These are phyloP conservation scores for Mycena venus DNA, from an alignment of 768 basidiomycete species.

Conservation along the genomic window DNA sequence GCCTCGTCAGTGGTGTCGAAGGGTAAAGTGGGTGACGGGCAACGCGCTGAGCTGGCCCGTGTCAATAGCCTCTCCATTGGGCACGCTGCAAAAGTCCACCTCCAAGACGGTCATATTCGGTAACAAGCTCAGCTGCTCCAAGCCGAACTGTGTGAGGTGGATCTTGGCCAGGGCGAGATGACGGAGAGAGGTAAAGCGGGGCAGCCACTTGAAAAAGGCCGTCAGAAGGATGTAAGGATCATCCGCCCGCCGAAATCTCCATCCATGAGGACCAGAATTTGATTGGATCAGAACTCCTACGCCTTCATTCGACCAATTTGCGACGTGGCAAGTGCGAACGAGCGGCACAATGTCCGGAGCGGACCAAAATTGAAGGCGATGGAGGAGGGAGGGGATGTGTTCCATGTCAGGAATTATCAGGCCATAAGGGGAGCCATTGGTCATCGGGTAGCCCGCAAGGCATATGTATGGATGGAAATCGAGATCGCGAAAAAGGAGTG, in stretches of 20 bases:
- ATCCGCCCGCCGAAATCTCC: background rate
- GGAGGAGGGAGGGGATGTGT: background rate
- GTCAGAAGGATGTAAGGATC: slow-evolving; percentile 1
- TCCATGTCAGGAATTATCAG: background rate
- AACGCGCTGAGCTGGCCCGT: background rate
- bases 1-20: background rate
- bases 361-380: slow-evolving; percentile 4
- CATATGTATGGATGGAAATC: background rate
- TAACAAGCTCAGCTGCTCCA: background rate
- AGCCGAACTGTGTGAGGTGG: background rate
- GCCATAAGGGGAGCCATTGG: background rate
- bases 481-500: background rate
- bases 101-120: background rate
- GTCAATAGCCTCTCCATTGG: background rate
- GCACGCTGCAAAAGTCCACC: background rate
- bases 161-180: background rate
- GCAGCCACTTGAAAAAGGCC: background rate
- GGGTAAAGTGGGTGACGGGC: background rate
- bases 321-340: background rate
- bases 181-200: background rate
- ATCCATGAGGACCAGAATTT: background rate
- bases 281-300: background rate
- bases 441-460: background rate
- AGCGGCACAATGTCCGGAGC: background rate
- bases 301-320: background rate